These are phyloP conservation scores for Byssothecium circinans DNA, from an alignment of 2,329 filamentous ascomycete genomes.

Conservation along the genomic window DNA sequence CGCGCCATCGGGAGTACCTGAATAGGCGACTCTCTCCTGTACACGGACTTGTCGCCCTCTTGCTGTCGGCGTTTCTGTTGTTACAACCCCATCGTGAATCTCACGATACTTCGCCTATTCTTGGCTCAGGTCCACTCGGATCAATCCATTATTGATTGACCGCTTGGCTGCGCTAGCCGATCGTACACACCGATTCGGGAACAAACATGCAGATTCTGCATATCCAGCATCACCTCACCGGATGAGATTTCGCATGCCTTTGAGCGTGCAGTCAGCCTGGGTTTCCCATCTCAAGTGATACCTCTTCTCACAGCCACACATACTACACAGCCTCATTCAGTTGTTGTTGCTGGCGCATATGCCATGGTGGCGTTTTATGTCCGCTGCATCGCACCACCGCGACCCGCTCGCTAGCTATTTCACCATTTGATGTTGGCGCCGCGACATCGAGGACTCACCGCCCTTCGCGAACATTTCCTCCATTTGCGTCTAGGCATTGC, in stretches of 20 bases:
- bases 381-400: no score
- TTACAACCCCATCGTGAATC: slow-evolving; percentile 10
- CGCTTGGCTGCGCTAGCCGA: slow-evolving; percentile 8
- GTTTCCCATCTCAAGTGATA: not conserved
- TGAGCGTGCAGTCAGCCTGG: no score
- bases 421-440: no score
- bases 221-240: not conserved
- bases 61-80: not conserved
- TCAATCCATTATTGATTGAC: slow-evolving; percentile 1
- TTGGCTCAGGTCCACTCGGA: slow-evolving; percentile 2
- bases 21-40: slow-evolving; percentile 7
- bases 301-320: not conserved
- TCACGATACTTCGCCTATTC: slow-evolving; percentile 32
- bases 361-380: no score
- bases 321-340: no score
- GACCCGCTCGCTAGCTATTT: no score
- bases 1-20: slow-evolving; percentile 11
- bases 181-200: slow-evolving; percentile 19
- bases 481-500: no score
- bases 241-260: not conserved
- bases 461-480: no score
- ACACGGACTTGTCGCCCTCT: slow-evolving; percentile 4
- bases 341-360: no score
- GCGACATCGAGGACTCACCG: no score
- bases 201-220: slow-evolving; percentile 23